Evolutionary conservation across 305 asterid genomes (phyloP).

Genomic region (Rubia peregrina): DNA sequence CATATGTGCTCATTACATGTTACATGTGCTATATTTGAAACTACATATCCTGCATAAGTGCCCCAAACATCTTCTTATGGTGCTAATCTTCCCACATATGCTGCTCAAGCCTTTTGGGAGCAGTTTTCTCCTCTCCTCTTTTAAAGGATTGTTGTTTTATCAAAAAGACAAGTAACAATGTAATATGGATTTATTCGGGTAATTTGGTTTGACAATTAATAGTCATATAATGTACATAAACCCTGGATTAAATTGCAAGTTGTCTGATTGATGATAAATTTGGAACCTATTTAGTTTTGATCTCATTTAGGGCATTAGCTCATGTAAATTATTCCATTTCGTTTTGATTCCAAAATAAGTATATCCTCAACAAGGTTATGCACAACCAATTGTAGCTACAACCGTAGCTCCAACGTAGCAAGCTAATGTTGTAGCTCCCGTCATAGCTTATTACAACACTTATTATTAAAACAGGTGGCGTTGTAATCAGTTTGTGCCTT

Average conservation of each 20-base stretch:
- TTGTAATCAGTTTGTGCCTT: conserved; percentile 31
- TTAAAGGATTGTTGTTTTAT: background rate
- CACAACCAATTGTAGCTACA: conserved; percentile 48
- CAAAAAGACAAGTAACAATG: background rate
- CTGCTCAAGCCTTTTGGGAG: conserved; percentile 37
- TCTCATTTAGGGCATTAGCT: background rate
- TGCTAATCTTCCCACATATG: conserved; percentile 68
- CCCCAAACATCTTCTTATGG: conserved; percentile 74
- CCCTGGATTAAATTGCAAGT: background rate
- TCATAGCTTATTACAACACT: conserved; percentile 48
- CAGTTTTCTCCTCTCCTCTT: background rate
- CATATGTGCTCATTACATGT: background rate
- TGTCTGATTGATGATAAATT: background rate
- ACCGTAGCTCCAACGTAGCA: conserved; percentile 61
- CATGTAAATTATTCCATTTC: background rate
- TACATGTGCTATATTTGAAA: background rate
- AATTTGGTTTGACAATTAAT: background rate
- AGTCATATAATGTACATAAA: background rate
- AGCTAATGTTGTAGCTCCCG: conserved; percentile 49
- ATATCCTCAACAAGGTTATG: conserved; percentile 56
- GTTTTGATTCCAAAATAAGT: conserved; percentile 30
- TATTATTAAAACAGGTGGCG: conserved; percentile 42
- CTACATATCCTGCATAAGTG: conserved; percentile 55
- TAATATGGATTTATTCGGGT: background rate
- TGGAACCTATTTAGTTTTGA: background rate